These are phyloP conservation scores for Auricularia sp. DNA, from an alignment of 768 basidiomycete species.

Conservation along the genomic window DNA sequence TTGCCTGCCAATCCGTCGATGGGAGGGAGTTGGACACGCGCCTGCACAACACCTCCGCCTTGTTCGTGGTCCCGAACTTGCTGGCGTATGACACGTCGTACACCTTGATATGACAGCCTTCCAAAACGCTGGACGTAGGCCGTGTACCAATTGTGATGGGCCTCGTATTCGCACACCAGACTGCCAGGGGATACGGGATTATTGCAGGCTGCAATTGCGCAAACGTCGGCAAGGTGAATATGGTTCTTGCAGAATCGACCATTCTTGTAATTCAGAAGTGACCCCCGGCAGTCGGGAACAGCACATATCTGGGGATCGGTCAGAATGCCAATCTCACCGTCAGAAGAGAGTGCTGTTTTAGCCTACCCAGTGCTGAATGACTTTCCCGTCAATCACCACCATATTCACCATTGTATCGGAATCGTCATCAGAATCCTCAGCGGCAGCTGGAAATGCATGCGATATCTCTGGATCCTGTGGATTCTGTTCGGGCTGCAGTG, in stretches of 20 bases:
- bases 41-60: background rate
- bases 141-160: background rate
- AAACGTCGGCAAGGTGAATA: background rate
- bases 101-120: background rate
- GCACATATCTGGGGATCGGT: background rate
- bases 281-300: background rate
- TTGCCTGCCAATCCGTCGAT: background rate
- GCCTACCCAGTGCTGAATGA: background rate
- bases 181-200: too few species aligned
- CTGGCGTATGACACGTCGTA: background rate
- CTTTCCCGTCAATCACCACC: background rate
- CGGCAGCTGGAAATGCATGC: background rate
- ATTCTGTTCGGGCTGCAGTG: too few species aligned
- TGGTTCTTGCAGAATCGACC: background rate
- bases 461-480: background rate
- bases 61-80: background rate
- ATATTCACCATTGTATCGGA: background rate
- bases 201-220: background rate
- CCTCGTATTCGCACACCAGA: background rate
- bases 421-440: background rate
- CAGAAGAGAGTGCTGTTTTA: background rate
- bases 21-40: background rate
- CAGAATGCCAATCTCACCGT: background rate
- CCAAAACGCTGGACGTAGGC: background rate
- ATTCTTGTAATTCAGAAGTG: background rate